Evolutionary conservation across 2,329 filamentous ascomycete genomes (phyloP).

Genomic region (Didymella sp.): DNA sequence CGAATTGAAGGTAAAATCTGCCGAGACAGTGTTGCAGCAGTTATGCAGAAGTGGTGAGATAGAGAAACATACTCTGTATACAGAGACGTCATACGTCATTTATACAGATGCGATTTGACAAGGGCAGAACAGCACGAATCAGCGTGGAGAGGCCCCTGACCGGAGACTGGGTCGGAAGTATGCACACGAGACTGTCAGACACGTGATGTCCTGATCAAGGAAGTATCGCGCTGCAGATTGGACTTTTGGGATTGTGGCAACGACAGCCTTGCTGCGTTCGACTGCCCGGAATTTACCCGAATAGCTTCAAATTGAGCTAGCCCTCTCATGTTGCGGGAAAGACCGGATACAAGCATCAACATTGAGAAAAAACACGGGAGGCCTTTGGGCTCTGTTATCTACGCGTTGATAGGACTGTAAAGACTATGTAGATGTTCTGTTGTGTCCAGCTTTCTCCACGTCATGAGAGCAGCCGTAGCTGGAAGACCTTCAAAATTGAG

Average conservation of each 20-base stretch:
- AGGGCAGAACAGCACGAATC: neutral
- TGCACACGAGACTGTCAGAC: neutral
- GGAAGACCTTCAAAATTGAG: neutral
- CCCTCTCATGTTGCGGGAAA: too few relatives aligned
- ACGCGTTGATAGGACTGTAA: too few relatives aligned
- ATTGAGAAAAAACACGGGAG: neutral
- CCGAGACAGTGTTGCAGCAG: neutral
- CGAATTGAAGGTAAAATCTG: neutral
- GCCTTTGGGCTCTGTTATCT: too few relatives aligned
- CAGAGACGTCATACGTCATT: neutral
- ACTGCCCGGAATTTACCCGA: neutral
- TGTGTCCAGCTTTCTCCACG: too few relatives aligned
- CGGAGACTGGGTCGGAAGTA: neutral
- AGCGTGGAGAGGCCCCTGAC: neutral
- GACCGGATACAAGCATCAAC: too few relatives aligned
- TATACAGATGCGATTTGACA: neutral
- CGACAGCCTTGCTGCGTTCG: neutral
- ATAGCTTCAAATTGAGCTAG: neutral
- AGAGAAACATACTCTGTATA: neutral
- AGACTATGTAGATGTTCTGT: too few relatives aligned
- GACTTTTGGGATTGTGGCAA: neutral
- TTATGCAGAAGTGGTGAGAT: neutral
- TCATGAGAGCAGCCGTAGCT: too few relatives aligned
- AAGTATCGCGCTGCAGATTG: neutral
- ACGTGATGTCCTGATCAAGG: neutral